phyloP scores from a whole-genome alignment of 164 flowering plant species.

The Sextonia rubra region DNA sequence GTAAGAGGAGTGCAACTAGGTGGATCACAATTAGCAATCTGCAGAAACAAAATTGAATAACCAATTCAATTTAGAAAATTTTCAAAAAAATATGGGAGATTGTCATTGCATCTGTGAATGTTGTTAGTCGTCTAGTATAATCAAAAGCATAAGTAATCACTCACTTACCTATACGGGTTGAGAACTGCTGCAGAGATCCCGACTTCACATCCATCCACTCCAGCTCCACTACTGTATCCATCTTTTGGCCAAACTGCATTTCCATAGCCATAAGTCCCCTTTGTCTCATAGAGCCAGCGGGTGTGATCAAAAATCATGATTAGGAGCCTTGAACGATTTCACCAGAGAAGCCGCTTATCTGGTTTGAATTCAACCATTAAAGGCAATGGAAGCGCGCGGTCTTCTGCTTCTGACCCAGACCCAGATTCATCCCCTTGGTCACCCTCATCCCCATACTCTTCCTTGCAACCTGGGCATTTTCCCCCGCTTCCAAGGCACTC shows the following conservation, averaged over 20 bases:
- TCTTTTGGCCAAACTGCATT: constrained; percentile 92
- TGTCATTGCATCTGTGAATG: neutral
- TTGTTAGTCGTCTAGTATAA: neutral
- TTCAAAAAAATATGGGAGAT: neutral
- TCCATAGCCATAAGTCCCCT: constrained; percentile 93
- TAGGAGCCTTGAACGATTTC: constrained; percentile 60
- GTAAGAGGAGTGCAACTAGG: constrained; percentile 63
- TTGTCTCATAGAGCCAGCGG: constrained; percentile 80
- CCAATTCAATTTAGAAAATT: no score
- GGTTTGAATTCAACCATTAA: constrained; percentile 43
- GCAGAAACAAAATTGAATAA: constrained; percentile 13
- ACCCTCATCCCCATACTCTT: no score
- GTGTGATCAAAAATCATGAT: constrained; percentile 78
- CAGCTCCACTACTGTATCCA: constrained; percentile 53
- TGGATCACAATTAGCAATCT: constrained; percentile 66
- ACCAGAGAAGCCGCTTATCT: constrained; percentile 61
- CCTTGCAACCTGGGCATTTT: no score
- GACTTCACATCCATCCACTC: constrained; percentile 49
- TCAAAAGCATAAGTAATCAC: neutral
- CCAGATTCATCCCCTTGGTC: no score
- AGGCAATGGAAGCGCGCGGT: constrained; percentile 61
- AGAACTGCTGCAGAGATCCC: constrained; percentile 71
- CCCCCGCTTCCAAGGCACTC: no score
- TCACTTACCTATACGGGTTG: constrained; percentile 78
- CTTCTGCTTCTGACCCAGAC: constrained; percentile 61